phyloP scores from a whole-genome alignment of 1,284 basidiomycete species.

The Pseudozyma tsukubaensis region DNA sequence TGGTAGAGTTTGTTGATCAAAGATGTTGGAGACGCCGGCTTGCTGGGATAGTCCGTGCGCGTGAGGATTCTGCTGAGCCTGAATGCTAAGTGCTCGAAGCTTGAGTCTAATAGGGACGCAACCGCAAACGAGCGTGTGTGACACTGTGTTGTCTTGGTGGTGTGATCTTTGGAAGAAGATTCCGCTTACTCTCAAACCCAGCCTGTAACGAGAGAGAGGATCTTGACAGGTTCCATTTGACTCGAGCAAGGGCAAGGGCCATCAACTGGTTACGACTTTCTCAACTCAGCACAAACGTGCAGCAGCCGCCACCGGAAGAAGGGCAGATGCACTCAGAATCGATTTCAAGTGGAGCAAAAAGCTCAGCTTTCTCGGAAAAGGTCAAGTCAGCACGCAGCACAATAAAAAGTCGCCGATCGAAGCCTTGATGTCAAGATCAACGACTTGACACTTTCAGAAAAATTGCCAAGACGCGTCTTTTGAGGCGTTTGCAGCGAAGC shows the following conservation, averaged over 20 bases:
- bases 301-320: constrained; percentile 11
- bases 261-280: too few relatives aligned
- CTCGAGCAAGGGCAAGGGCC: background rate
- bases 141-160: background rate
- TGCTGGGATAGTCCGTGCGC: constrained; percentile 2
- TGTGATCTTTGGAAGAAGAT: constrained; percentile 2
- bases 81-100: background rate
- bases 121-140: background rate
- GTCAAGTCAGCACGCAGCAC: constrained; percentile 34
- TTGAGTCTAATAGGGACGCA: background rate
- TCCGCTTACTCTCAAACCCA: too few relatives aligned
- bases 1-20: background rate
- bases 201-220: too few relatives aligned
- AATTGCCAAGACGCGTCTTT: constrained; percentile 7
- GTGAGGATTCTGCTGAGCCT: background rate
- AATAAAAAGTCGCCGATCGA: constrained; percentile 10
- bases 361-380: background rate
- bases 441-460: background rate
- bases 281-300: constrained; percentile 12
- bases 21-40: background rate
- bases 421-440: background rate
- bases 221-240: background rate
- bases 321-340: background rate
- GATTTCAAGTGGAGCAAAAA: constrained; percentile 4
- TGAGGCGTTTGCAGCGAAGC: background rate